A percentile compares a stretch with the other conserved stretches of the same genome.
These are phyloP conservation scores for Euryodendron excelsum DNA, from an alignment of 148 eudicot genomes.

Conservation along the genomic window DNA sequence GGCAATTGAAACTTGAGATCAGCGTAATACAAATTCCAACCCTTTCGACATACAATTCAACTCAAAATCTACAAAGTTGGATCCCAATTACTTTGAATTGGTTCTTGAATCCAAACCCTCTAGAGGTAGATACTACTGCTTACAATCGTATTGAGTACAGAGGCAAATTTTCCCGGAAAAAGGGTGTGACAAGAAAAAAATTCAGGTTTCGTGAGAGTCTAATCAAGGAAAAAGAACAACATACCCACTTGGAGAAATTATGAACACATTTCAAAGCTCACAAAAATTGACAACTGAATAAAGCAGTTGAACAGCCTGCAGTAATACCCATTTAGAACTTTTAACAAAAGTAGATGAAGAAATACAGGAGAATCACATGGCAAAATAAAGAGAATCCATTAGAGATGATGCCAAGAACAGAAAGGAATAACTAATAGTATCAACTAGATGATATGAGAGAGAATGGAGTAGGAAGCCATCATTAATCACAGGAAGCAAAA, in stretches of 20 bases:
- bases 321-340: constrained; percentile 8
- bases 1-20: too few relatives aligned
- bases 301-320: constrained; percentile 11
- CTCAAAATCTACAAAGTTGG: too few relatives aligned
- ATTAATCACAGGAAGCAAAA: constrained; percentile 12
- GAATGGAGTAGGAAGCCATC: background rate
- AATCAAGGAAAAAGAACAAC: background rate
- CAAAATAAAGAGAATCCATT: background rate
- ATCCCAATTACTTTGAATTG: too few relatives aligned
- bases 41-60: constrained; percentile 10
- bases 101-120: background rate
- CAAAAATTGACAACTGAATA: constrained; percentile 1
- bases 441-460: constrained; percentile 1
- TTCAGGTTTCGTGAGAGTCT: too few relatives aligned
- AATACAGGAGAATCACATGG: constrained; percentile 25
- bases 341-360: constrained; percentile 9
- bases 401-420: background rate
- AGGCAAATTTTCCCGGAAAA: constrained; percentile 3
- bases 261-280: constrained; percentile 5
- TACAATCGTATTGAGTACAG: too few relatives aligned
- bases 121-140: too few relatives aligned
- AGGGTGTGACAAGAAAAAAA: too few relatives aligned
- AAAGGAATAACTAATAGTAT: constrained; percentile 12
- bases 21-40: too few relatives aligned
- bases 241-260: constrained; percentile 17